These are phyloP conservation scores for Chrysochromulina tobinii DNA, from an alignment of 78 protist genomes.

Conservation along the genomic window DNA sequence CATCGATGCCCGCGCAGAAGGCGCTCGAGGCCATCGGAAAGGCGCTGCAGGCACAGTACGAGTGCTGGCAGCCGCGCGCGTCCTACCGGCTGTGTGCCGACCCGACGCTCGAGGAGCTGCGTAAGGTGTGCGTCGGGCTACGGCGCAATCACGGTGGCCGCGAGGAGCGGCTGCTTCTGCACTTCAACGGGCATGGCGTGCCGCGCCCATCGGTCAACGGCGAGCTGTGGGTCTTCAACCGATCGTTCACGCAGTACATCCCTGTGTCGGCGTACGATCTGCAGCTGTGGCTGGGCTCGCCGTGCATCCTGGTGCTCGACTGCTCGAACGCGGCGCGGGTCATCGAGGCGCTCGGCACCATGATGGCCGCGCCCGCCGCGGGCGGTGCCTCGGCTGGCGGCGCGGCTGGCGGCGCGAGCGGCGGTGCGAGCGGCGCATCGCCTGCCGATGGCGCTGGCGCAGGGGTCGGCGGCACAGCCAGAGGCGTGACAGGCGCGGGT, in stretches of 20 bases:
- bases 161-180: conserved; percentile 94
- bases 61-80: conserved; percentile 80
- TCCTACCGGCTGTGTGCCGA: conserved; percentile 39
- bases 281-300: conserved; percentile 89
- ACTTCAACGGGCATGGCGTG: conserved; percentile 99
- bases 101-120: conserved; percentile 66
- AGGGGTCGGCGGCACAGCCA: background rate
- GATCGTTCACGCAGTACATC: conserved; percentile 92
- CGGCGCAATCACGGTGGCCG: conserved; percentile 64
- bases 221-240: conserved; percentile 91
- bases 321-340: conserved; percentile 93
- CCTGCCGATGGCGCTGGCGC: background rate
- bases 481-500: background rate
- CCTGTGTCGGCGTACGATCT: conserved; percentile 91
- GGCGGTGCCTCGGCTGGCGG: background rate
- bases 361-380: background rate
- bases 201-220: conserved; percentile 92
- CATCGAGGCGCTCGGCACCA: conserved; percentile 56
- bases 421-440: too few species aligned
- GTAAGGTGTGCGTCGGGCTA: conserved; percentile 69
- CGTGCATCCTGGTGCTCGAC: conserved; percentile 87
- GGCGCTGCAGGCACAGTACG: conserved; percentile 81
- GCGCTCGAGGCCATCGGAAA: conserved; percentile 84
- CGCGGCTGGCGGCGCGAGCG: too few species aligned
- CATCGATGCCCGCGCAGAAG: conserved; percentile 49